Evolutionary conservation across 768 basidiomycete species (phyloP).

Genomic region (Lyophyllum decastes): DNA sequence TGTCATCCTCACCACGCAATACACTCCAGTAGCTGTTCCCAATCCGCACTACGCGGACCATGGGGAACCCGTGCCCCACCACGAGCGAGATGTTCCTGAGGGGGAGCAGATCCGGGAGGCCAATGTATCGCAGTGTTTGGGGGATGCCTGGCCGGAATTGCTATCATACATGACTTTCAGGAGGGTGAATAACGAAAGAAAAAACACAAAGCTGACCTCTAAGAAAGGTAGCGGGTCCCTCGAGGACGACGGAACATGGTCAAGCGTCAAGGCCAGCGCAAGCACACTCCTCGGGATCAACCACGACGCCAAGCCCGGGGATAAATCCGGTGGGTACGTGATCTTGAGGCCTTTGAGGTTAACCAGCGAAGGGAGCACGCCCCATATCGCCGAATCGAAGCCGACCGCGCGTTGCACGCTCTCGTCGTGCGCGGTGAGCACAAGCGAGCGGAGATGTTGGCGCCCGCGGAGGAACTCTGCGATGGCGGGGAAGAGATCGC

Average conservation of each 20-base stretch:
- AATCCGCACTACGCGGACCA: constrained; percentile 55
- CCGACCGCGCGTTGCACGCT: constrained; percentile 51
- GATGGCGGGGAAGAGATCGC: constrained; percentile 69
- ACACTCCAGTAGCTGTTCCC: constrained; percentile 61
- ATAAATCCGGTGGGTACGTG: constrained; percentile 63
- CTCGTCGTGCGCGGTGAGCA: constrained; percentile 49
- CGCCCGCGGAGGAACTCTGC: constrained; percentile 66
- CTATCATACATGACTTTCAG: constrained; percentile 32
- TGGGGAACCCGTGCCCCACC: constrained; percentile 63
- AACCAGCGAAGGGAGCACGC: constrained; percentile 60
- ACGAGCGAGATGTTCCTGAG: constrained; percentile 41
- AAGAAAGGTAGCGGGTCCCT: constrained; percentile 45
- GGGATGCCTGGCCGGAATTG: constrained; percentile 64
- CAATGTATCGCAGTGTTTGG: constrained; percentile 52
- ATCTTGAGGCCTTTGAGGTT: constrained; percentile 57
- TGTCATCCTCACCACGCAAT: constrained; percentile 24
- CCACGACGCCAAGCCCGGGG: constrained; percentile 66
- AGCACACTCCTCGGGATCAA: constrained; percentile 57
- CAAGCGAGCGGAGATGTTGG: constrained; percentile 50
- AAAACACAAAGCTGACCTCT: constrained; percentile 29
- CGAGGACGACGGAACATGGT: constrained; percentile 31
- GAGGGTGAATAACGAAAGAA: too few species aligned
- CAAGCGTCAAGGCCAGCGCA: constrained; percentile 49
- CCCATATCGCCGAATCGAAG: constrained; percentile 72
- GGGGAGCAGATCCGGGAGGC: constrained; percentile 47